Conservation (phyloP, 495 filamentous ascomycete genomes). For the Podospora appendiculata region DNA sequence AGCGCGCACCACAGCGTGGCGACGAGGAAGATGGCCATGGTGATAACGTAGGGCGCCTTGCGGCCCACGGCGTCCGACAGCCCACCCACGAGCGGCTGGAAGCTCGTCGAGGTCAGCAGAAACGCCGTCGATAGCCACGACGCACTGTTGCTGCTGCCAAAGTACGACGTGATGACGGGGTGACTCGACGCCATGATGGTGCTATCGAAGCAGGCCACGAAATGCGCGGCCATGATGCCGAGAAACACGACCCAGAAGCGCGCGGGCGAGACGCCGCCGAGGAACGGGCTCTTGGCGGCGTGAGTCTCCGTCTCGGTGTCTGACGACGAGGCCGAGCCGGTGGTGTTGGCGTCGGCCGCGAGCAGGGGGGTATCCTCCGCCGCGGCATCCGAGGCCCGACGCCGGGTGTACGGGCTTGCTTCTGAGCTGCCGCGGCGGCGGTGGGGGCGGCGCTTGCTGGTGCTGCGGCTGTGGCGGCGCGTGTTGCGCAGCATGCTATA, state of each 20-base stretch:
- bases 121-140: conserved; percentile 80
- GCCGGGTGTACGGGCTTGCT: too few species aligned
- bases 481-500: conserved; percentile 29
- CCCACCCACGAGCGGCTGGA: conserved; percentile 65
- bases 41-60: conserved; percentile 59
- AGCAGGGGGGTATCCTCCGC: not conserved
- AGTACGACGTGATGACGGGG: conserved; percentile 74
- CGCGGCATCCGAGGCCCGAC: not conserved
- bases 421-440: not conserved
- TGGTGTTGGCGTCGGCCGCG: not conserved
- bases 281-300: conserved; percentile 16
- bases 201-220: conserved; percentile 54
- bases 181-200: conserved; percentile 79
- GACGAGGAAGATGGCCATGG: conserved; percentile 53
- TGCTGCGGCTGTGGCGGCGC: conserved; percentile 2
- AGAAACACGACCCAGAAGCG: conserved; percentile 33
- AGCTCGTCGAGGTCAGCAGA: conserved; percentile 64
- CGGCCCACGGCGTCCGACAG: conserved; percentile 66
- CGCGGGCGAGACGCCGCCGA: conserved; percentile 24
- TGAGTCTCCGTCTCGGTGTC: not conserved
- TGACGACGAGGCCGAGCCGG: not conserved
- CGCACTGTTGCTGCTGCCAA: conserved; percentile 63
- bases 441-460: not conserved
- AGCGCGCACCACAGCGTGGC: conserved; percentile 68
- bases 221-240: conserved; percentile 29